A percentile compares a stretch with the other conserved stretches of the same genome.
Conservation (phyloP, 2,329 filamentous ascomycete species). For the Xylariaceae sp. region DNA sequence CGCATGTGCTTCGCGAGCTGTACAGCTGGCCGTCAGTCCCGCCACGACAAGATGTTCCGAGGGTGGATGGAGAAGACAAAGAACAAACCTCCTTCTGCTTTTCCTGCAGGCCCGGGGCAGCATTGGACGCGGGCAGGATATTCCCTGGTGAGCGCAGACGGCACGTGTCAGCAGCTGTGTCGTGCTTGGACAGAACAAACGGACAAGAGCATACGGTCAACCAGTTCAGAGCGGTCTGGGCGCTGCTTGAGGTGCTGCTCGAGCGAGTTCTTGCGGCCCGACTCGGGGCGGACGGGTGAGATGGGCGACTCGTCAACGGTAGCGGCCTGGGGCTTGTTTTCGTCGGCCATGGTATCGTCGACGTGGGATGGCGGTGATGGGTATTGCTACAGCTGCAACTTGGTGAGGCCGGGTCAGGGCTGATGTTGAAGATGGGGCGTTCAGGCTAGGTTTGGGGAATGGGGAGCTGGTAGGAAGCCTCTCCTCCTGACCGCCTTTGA, state of each 20-base stretch:
- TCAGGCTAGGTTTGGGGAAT: conserved; percentile 1
- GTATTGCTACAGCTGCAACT: background rate
- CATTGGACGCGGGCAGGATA: conserved; percentile 72
- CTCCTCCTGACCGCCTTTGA: too few species aligned
- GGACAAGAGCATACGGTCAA: conserved; percentile 61
- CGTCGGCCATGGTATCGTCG: conserved; percentile 26
- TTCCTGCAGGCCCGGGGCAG: conserved; percentile 70
- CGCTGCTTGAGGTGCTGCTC: conserved; percentile 67
- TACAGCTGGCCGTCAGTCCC: too few species aligned
- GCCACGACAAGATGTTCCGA: too few species aligned
- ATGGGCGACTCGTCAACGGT: conserved; percentile 51
- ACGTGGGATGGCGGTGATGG: too few species aligned
- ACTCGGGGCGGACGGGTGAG: conserved; percentile 41
- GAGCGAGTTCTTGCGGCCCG: conserved; percentile 58
- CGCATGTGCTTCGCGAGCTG: conserved; percentile 80
- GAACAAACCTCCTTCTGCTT: conserved; percentile 62
- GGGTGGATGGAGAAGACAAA: background rate
- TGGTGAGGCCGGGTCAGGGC: background rate
- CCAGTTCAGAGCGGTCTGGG: conserved; percentile 65
- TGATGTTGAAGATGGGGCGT: background rate
- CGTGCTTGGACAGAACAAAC: background rate
- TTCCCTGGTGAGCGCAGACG: conserved; percentile 52
- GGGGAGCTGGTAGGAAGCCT: too few species aligned
- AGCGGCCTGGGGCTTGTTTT: conserved; percentile 12
- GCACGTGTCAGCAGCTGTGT: too few species aligned